Evolutionary conservation across 2,329 filamentous ascomycete species (phyloP).

Genomic region (Cytospora mali): DNA sequence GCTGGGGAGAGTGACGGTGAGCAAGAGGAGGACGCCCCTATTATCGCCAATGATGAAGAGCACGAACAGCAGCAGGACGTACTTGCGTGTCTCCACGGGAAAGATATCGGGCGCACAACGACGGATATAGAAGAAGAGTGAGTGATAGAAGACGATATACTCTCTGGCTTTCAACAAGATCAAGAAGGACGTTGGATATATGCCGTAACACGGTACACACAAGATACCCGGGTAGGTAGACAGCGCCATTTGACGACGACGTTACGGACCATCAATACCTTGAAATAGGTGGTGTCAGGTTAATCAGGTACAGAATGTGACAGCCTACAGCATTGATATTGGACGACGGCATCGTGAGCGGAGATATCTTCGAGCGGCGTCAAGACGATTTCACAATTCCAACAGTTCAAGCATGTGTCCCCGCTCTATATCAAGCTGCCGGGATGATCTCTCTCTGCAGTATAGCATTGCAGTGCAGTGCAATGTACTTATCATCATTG

Average conservation of each 20-base stretch:
- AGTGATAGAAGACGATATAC: not conserved
- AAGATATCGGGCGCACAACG: not conserved
- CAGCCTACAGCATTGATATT: too few relatives aligned
- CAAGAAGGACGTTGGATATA: not conserved
- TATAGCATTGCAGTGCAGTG: too few relatives aligned
- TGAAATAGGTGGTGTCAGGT: too few relatives aligned
- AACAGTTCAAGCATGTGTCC: too few relatives aligned
- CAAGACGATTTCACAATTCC: too few relatives aligned
- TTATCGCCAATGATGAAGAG: conserved; percentile 7
- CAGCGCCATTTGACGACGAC: not conserved
- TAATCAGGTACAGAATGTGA: too few relatives aligned
- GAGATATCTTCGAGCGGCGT: too few relatives aligned
- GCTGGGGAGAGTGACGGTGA: conserved; percentile 38
- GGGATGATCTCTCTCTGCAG: too few relatives aligned
- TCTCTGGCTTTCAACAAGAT: not conserved
- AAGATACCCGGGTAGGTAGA: not conserved
- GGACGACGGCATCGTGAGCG: too few relatives aligned
- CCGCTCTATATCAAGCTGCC: too few relatives aligned
- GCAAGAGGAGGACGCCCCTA: conserved; percentile 31
- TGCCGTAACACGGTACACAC: not conserved
- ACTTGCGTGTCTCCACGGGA: not conserved
- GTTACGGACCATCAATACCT: not conserved
- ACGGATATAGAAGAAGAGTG: conserved; percentile 9
- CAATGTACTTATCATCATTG: too few relatives aligned
- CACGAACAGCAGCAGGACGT: not conserved